Conservation (phyloP, 1,139 yeast genomes). For the Lodderomyces parapsilosis region DNA sequence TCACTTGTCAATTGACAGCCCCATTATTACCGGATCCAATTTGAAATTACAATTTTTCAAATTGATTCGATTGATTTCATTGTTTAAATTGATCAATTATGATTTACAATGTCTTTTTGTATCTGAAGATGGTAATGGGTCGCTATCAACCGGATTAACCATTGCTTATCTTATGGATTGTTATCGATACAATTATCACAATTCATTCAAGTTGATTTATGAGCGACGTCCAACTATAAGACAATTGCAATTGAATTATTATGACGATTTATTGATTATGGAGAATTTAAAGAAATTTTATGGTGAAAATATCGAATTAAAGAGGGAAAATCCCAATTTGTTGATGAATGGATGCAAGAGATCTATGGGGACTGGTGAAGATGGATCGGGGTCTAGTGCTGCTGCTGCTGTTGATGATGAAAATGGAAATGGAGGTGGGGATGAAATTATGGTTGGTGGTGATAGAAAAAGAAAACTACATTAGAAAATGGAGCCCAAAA, state of each 20-base stretch:
- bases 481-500: not conserved
- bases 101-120: slow-evolving; percentile 36
- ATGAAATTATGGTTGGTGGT: slow-evolving; percentile 16
- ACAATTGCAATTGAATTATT: slow-evolving; percentile 31
- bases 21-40: slow-evolving; percentile 39
- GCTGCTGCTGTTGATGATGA: slow-evolving; percentile 9
- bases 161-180: slow-evolving; percentile 44
- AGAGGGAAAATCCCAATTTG: slow-evolving; percentile 25
- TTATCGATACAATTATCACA: slow-evolving; percentile 35
- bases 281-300: slow-evolving; percentile 43
- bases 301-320: slow-evolving; percentile 33
- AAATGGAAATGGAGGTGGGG: slow-evolving; percentile 2
- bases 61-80: slow-evolving; percentile 36
- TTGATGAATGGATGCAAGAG: slow-evolving; percentile 39
- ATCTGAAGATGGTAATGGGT: slow-evolving; percentile 30
- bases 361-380: slow-evolving; percentile 25
- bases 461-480: slow-evolving; percentile 17
- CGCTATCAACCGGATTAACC: slow-evolving; percentile 34
- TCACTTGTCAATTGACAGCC: slow-evolving; percentile 29
- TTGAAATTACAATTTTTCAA: slow-evolving; percentile 39
- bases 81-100: slow-evolving; percentile 34
- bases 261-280: slow-evolving; percentile 41
- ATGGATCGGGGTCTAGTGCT: slow-evolving; percentile 12
- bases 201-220: slow-evolving; percentile 23
- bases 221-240: slow-evolving; percentile 20